These are phyloP conservation scores for Chenopodium formosanum DNA, from an alignment of 148 eudicot genomes.

Conservation along the genomic window DNA sequence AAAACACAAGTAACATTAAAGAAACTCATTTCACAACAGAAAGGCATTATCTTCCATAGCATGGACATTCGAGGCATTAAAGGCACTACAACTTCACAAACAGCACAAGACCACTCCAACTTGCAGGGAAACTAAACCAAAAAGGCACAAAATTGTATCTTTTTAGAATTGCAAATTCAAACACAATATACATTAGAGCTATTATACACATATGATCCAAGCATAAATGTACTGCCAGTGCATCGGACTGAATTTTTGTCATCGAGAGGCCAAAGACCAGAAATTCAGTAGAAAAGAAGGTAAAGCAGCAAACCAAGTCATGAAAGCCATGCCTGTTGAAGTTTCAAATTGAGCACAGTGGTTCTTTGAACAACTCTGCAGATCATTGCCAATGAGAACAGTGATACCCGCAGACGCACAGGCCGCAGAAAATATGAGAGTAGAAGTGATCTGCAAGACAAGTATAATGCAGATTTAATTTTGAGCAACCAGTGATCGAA, in stretches of 20 bases:
- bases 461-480: not conserved
- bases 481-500: not conserved
- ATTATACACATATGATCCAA: slow-evolving; percentile 27
- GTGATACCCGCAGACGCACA: slow-evolving; percentile 96
- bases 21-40: not conserved
- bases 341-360: slow-evolving; percentile 82
- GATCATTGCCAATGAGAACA: slow-evolving; percentile 82
- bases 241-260: slow-evolving; percentile 24
- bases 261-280: slow-evolving; percentile 83
- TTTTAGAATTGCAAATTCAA: slow-evolving; percentile 6
- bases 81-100: slow-evolving; percentile 11
- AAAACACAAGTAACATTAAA: not conserved
- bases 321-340: slow-evolving; percentile 90
- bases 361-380: slow-evolving; percentile 54
- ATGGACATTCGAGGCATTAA: not conserved
- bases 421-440: slow-evolving; percentile 91
- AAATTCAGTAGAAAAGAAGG: slow-evolving; percentile 88
- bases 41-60: not conserved
- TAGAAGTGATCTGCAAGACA: slow-evolving; percentile 70
- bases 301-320: slow-evolving; percentile 79
- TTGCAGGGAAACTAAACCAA: slow-evolving; percentile 2
- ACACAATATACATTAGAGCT: slow-evolving; percentile 25
- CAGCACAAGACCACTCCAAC: slow-evolving; percentile 15
- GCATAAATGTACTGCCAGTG: slow-evolving; percentile 3
- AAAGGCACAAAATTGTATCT: slow-evolving; percentile 24